Percentiles rank a stretch among this genome's conserved stretches.
Evolutionary conservation across 352 stramenopile species (phyloP).

Genomic region (Aphanomyces euteiches): DNA sequence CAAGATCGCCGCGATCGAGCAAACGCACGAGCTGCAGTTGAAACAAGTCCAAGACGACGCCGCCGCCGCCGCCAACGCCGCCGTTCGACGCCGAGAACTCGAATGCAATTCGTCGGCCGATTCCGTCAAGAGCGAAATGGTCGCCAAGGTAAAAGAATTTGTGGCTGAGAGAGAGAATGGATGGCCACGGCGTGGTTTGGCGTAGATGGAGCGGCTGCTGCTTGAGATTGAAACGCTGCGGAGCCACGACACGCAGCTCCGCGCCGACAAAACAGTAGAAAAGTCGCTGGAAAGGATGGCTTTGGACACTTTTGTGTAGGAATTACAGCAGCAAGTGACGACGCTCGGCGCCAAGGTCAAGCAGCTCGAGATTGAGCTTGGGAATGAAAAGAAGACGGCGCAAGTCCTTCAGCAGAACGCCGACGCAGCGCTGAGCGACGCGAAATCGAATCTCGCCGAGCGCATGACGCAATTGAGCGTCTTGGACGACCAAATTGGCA

Average conservation of each 20-base stretch:
- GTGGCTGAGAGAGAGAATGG: no score
- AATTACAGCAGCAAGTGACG: constrained; percentile 40
- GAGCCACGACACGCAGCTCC: constrained; percentile 45
- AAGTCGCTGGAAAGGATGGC: background rate
- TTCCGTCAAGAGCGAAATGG: constrained; percentile 23
- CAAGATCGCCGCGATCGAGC: background rate
- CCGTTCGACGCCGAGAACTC: constrained; percentile 10
- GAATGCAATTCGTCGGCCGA: constrained; percentile 26
- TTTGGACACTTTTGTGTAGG: constrained; percentile 35
- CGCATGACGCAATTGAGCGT: constrained; percentile 36
- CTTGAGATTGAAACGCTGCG: constrained; percentile 48
- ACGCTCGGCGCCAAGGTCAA: constrained; percentile 29
- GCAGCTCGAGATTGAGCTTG: constrained; percentile 12
- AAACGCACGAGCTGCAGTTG: constrained; percentile 1
- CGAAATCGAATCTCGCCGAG: constrained; percentile 42
- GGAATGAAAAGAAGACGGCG: background rate
- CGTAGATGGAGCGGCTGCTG: constrained; percentile 60
- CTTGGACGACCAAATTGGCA: constrained; percentile 32
- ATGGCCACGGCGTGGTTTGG: no score
- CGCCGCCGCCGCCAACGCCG: background rate
- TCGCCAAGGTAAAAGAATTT: constrained; percentile 26
- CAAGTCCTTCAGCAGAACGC: background rate
- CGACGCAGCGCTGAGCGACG: constrained; percentile 40
- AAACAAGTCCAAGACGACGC: constrained; percentile 8
- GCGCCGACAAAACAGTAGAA: constrained; percentile 48